phyloP scores from a whole-genome alignment of 345 rosid species.

The Cochlearia excelsa region DNA sequence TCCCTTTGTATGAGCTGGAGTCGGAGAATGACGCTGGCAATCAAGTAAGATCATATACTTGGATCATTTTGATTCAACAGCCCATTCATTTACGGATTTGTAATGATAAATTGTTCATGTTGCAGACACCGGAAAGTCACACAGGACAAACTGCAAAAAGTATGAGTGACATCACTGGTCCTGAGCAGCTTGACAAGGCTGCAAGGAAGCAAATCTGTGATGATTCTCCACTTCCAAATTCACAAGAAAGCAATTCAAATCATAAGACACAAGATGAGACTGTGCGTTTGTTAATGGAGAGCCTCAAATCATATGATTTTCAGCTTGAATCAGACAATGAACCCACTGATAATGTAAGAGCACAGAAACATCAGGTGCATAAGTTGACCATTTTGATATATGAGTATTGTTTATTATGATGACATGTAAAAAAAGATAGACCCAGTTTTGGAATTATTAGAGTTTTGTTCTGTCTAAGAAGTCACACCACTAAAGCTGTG shows the following conservation, averaged over 20 bases:
- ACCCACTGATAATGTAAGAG: constrained; percentile 42
- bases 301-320: constrained; percentile 55
- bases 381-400: constrained; percentile 14
- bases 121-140: constrained; percentile 31
- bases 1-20: constrained; percentile 40
- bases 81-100: background rate
- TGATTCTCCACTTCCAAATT: constrained; percentile 19
- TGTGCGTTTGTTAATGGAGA: constrained; percentile 39
- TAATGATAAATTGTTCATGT: background rate
- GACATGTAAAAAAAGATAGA: too few relatives aligned
- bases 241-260: constrained; percentile 20
- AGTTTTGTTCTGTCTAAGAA: background rate
- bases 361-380: constrained; percentile 27
- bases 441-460: too few relatives aligned
- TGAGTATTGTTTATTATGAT: background rate
- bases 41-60: constrained; percentile 19
- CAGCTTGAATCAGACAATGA: constrained; percentile 47
- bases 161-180: background rate
- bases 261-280: constrained; percentile 31
- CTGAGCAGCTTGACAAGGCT: constrained; percentile 16
- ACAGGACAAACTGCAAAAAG: constrained; percentile 16
- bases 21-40: constrained; percentile 32
- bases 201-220: constrained; percentile 18
- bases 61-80: background rate
- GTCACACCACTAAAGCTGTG: background rate